Evolutionary conservation across 129 eudicot species (phyloP).

Genomic region (Pseudognaphalium luteoalbum): DNA sequence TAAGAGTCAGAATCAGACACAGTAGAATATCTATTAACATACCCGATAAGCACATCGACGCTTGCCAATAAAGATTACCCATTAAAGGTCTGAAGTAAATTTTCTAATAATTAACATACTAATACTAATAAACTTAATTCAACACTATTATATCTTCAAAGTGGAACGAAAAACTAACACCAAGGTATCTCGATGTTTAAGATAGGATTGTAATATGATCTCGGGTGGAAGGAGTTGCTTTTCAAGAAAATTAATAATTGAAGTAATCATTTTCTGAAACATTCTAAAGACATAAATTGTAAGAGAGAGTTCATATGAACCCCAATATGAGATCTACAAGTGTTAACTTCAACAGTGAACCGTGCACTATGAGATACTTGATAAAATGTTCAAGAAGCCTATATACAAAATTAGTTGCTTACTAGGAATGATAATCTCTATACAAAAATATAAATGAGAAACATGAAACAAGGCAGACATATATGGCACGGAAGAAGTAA

Average conservation of each 20-base stretch:
- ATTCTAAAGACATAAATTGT: not conserved
- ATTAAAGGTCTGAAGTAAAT: not conserved
- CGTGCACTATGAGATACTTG: not conserved
- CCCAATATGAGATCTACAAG: constrained; percentile 4
- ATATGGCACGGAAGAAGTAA: too few species aligned
- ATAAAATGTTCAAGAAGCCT: not conserved
- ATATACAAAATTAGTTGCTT: too few species aligned
- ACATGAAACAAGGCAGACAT: too few species aligned
- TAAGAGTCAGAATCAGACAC: not conserved
- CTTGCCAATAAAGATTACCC: not conserved
- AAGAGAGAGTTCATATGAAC: not conserved
- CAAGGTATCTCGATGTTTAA: not conserved
- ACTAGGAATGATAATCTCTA: too few species aligned
- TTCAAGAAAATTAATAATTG: not conserved
- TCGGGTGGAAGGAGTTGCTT: not conserved
- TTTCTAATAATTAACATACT: not conserved
- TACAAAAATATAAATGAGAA: too few species aligned
- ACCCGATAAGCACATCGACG: not conserved
- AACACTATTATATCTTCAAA: not conserved
- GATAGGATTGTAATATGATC: not conserved
- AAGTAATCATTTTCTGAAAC: not conserved
- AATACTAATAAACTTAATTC: not conserved
- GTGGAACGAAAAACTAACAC: not conserved
- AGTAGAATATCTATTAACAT: not conserved
- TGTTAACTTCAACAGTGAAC: not conserved